Evolutionary conservation across 83 land plant genomes (phyloP).

Genomic region (Picea engelmannii): DNA sequence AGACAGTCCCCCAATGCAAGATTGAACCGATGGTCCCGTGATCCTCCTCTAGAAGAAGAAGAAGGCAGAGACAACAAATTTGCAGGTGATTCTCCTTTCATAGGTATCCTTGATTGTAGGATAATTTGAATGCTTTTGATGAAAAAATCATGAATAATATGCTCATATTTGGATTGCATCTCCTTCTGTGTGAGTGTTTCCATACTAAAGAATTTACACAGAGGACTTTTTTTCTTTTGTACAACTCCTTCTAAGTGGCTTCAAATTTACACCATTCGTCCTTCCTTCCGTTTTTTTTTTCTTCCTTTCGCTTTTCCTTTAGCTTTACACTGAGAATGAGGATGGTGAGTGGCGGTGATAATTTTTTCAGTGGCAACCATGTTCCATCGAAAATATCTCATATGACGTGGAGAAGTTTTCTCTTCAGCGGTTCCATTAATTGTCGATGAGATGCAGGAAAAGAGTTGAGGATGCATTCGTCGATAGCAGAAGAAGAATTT

Average conservation of each 20-base stretch:
- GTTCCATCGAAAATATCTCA: neutral
- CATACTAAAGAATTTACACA: neutral
- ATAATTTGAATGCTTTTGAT: constrained; percentile 3
- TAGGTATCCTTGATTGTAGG: constrained; percentile 7
- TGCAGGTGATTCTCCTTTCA: constrained; percentile 7
- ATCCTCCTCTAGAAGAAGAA: neutral
- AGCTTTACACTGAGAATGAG: neutral
- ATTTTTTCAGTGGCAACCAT: neutral
- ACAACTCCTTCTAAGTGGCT: neutral
- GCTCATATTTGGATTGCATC: neutral
- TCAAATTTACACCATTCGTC: neutral
- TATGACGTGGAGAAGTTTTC: neutral
- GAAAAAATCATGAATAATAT: neutral
- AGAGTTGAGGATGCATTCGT: too few relatives aligned
- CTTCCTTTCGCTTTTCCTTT: neutral
- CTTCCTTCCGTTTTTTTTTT: neutral
- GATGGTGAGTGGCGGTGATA: neutral
- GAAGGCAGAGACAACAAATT: neutral
- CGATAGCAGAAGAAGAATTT: too few relatives aligned
- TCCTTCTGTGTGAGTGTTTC: neutral
- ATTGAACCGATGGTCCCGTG: neutral
- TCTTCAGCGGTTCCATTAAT: neutral
- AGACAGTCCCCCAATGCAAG: too few relatives aligned
- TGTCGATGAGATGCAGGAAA: too few relatives aligned
- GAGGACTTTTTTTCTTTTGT: neutral